These are phyloP conservation scores for Retiboletus fuscus DNA, from an alignment of 1,284 basidiomycete genomes.

Conservation along the genomic window DNA sequence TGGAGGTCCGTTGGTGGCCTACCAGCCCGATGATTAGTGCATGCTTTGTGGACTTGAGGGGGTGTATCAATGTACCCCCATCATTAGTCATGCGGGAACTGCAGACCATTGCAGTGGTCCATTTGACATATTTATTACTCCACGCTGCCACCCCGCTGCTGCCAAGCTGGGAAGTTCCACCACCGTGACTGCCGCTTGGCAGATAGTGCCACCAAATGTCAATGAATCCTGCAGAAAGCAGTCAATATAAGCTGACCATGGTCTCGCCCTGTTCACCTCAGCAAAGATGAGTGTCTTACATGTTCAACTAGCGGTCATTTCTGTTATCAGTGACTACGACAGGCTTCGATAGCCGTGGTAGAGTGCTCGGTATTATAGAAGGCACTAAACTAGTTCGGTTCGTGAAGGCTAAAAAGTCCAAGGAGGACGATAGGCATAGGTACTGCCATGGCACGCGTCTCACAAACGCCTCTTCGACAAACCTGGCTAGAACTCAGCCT, in stretches of 20 bases:
- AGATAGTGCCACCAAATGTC: neutral
- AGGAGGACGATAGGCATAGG: neutral
- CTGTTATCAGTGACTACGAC: slow-evolving; percentile 41
- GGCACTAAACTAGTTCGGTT: neutral
- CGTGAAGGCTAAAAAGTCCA: slow-evolving; percentile 5
- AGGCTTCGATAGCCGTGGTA: slow-evolving; percentile 13
- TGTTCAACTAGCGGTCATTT: slow-evolving; percentile 34
- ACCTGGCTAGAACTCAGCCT: slow-evolving; percentile 11
- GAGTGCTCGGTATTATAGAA: neutral
- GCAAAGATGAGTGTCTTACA: neutral
- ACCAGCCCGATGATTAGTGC: too few species aligned
- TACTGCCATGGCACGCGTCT: too few species aligned
- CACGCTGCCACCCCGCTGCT: slow-evolving; percentile 7
- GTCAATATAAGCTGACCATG: neutral
- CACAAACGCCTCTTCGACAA: neutral
- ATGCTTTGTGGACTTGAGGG: too few species aligned
- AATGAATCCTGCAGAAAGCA: neutral
- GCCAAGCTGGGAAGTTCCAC: slow-evolving; percentile 11
- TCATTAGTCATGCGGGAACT: too few species aligned
- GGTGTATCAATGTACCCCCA: too few species aligned
- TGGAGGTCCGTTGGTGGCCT: too few species aligned
- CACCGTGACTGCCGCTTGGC: neutral
- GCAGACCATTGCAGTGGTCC: too few species aligned
- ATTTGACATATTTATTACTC: too few species aligned
- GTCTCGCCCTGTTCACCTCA: slow-evolving; percentile 5